Evolutionary conservation across 2,329 filamentous ascomycete genomes (phyloP).

Genomic region (Fusarium albidum): DNA sequence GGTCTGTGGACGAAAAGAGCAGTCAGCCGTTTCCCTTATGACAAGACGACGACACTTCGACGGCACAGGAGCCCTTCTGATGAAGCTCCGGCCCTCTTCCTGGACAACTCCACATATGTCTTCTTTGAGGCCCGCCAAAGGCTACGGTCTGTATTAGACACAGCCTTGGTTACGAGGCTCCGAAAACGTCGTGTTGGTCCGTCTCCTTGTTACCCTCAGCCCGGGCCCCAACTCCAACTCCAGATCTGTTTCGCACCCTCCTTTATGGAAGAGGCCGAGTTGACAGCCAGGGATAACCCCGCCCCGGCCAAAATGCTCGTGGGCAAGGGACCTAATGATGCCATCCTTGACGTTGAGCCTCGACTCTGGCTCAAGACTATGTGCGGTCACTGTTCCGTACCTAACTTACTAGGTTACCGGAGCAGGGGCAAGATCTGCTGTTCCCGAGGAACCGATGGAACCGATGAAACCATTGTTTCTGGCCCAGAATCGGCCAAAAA

Average conservation of each 20-base stretch:
- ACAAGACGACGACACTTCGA: background rate
- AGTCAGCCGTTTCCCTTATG: slow-evolving; percentile 2
- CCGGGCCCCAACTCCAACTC: background rate
- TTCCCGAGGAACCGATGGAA: slow-evolving; percentile 7
- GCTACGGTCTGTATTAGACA: background rate
- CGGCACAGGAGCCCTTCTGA: background rate
- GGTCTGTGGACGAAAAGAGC: slow-evolving; percentile 6
- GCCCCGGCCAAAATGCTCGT: slow-evolving; percentile 3
- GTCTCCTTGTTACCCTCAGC: background rate
- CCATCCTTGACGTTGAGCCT: slow-evolving; percentile 18
- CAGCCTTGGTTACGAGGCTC: slow-evolving; percentile 6
- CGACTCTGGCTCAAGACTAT: background rate
- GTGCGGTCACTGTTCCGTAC: slow-evolving; percentile 8
- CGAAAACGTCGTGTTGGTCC: background rate
- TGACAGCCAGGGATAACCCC: background rate
- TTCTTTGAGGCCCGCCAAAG: background rate
- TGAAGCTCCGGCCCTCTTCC: slow-evolving; percentile 1
- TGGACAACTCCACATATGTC: slow-evolving; percentile 2
- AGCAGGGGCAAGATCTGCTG: slow-evolving; percentile 9
- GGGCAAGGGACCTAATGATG: slow-evolving; percentile 14
- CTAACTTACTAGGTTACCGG: background rate
- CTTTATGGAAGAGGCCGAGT: background rate
- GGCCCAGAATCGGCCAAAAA: slow-evolving; percentile 6
- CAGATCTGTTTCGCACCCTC: slow-evolving; percentile 6
- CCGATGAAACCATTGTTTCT: slow-evolving; percentile 10